phyloP scores from a whole-genome alignment of 352 stramenopile genomes.

The Phytopythium chamaehyphon region DNA sequence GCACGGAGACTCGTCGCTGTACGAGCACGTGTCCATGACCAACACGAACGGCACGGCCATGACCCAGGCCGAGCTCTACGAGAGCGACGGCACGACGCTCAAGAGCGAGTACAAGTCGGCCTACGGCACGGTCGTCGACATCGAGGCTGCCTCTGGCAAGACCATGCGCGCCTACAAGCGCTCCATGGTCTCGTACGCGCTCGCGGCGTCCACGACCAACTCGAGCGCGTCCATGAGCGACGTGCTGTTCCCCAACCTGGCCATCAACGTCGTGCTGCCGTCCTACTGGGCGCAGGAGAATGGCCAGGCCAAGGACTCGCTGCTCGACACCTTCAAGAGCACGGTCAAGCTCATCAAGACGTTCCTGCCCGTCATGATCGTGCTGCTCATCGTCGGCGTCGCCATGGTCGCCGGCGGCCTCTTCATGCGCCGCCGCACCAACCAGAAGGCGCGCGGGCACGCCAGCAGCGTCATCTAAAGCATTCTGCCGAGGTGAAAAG shows the following conservation, averaged over 20 bases:
- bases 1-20: slow-evolving; percentile 46
- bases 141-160: slow-evolving; percentile 68
- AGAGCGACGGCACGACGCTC: slow-evolving; percentile 30
- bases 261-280: slow-evolving; percentile 52
- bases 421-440: slow-evolving; percentile 36
- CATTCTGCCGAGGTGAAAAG: neutral
- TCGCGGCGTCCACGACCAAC: slow-evolving; percentile 38
- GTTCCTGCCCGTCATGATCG: slow-evolving; percentile 56
- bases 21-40: slow-evolving; percentile 49
- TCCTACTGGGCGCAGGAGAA: slow-evolving; percentile 59
- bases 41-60: slow-evolving; percentile 41
- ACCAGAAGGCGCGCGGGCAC: slow-evolving; percentile 18
- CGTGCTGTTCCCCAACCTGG: slow-evolving; percentile 46
- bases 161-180: slow-evolving; percentile 66
- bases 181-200: slow-evolving; percentile 48
- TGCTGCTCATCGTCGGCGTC: slow-evolving; percentile 43
- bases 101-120: slow-evolving; percentile 33
- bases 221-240: slow-evolving; percentile 49
- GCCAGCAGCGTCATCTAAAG: slow-evolving; percentile 26
- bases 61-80: slow-evolving; percentile 41
- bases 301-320: slow-evolving; percentile 29
- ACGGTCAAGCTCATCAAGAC: slow-evolving; percentile 37
- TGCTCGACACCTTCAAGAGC: slow-evolving; percentile 47
- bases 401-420: slow-evolving; percentile 32
- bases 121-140: slow-evolving; percentile 63